Conservation (phyloP, 768 basidiomycete species). For the Phaeolepiota aurea region DNA sequence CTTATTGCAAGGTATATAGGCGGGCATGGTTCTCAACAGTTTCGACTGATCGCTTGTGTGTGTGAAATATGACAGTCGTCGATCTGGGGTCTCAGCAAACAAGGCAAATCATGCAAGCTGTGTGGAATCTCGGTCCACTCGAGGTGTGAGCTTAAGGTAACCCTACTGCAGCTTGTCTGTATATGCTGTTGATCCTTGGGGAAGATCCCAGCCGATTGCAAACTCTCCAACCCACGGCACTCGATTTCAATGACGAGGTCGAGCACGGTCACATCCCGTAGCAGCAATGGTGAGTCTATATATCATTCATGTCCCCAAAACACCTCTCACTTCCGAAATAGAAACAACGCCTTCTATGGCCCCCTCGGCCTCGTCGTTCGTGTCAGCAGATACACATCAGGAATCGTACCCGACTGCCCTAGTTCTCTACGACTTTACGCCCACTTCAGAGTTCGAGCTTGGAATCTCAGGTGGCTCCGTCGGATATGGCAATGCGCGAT, state of each 20-base stretch:
- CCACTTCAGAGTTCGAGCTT: constrained; percentile 75
- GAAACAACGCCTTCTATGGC: constrained; percentile 13
- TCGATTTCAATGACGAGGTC: constrained; percentile 15
- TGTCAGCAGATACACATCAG: constrained; percentile 27
- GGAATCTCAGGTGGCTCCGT: constrained; percentile 44
- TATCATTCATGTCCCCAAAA: too few species aligned
- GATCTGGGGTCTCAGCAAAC: constrained; percentile 83
- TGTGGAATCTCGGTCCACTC: constrained; percentile 77
- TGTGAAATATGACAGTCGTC: too few species aligned
- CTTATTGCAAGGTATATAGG: constrained; percentile 64
- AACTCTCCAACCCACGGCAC: constrained; percentile 20
- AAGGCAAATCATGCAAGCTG: constrained; percentile 75
- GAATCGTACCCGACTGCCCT: constrained; percentile 45
- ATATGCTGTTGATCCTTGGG: constrained; percentile 4
- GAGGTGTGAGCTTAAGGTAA: constrained; percentile 81
- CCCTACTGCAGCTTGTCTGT: neutral
- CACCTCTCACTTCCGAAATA: constrained; percentile 7
- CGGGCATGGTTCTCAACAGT: neutral
- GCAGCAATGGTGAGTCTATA: constrained; percentile 10
- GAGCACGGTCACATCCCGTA: constrained; percentile 15
- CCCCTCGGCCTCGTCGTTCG: constrained; percentile 52
- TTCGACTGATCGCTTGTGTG: too few species aligned
- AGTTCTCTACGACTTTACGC: constrained; percentile 67
- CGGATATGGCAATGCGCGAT: constrained; percentile 1
- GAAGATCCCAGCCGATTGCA: constrained; percentile 72